Conservation (phyloP, 2,329 filamentous ascomycete genomes). For the Whalleya microplaca region DNA sequence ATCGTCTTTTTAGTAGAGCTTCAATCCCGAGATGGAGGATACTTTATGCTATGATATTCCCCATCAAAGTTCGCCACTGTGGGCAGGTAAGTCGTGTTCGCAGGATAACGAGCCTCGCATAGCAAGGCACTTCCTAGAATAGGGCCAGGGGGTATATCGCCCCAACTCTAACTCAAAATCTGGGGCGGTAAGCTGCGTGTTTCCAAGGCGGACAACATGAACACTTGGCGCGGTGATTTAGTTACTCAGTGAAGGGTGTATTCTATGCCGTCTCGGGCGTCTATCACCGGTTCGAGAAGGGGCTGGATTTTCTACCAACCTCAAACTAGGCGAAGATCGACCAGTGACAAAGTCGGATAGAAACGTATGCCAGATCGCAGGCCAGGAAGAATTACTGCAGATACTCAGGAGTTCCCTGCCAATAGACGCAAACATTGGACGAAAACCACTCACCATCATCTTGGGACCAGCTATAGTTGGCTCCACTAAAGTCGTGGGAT, state of each 20-base stretch:
- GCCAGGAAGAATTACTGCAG: conserved; percentile 20
- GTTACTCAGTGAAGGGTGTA: conserved; percentile 17
- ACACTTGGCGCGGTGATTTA: conserved; percentile 11
- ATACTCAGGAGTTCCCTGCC: conserved; percentile 27
- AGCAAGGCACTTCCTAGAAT: conserved; percentile 26
- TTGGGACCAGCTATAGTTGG: conserved; percentile 15
- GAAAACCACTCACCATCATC: conserved; percentile 16
- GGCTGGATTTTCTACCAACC: conserved; percentile 22
- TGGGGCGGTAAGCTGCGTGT: conserved; percentile 26
- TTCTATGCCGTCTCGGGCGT: conserved; percentile 26
- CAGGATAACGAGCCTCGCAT: conserved; percentile 23
- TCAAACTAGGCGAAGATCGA: conserved; percentile 28
- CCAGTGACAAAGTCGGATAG: conserved; percentile 21
- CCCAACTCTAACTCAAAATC: conserved; percentile 27
- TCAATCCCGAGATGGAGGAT: conserved; percentile 20
- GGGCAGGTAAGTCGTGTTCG: conserved; percentile 9
- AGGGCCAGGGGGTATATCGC: conserved; percentile 22
- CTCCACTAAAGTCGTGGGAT: conserved; percentile 16
- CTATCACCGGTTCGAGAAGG: conserved; percentile 26
- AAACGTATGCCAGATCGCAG: conserved; percentile 20
- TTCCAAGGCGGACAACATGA: conserved; percentile 17
- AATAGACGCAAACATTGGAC: conserved; percentile 21
- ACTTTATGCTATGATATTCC: conserved; percentile 28
- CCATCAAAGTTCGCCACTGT: conserved; percentile 26
- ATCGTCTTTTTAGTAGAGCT: conserved; percentile 9